A percentile compares a stretch with the other conserved stretches of the same genome.
phyloP scores from a whole-genome alignment of 164 flowering plant species.

The Hamamelis virginiana region DNA sequence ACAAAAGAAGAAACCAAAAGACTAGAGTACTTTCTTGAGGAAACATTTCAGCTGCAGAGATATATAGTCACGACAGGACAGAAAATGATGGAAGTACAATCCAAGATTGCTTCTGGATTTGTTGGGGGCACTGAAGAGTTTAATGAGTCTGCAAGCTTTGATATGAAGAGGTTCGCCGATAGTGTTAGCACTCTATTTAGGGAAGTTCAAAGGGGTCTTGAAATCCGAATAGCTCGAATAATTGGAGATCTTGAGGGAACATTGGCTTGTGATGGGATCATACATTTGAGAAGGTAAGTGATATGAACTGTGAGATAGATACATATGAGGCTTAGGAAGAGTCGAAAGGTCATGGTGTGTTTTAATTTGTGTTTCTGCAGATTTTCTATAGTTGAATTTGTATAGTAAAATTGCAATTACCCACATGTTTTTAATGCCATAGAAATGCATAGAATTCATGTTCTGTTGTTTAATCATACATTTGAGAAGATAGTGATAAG shows the following conservation, averaged over 20 bases:
- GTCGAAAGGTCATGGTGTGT: not conserved
- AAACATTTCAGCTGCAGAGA: constrained; percentile 89
- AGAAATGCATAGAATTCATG: constrained; percentile 4
- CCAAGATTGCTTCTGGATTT: constrained; percentile 56
- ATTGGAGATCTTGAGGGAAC: constrained; percentile 92
- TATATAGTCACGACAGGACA: constrained; percentile 93
- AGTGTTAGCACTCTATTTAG: constrained; percentile 48
- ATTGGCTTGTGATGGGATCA: constrained; percentile 76
- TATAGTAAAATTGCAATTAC: not conserved
- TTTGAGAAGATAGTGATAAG: constrained; percentile 21
- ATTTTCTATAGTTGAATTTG: constrained; percentile 5
- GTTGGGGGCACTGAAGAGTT: constrained; percentile 35
- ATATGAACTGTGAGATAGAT: not conserved
- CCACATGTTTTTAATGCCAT: not conserved
- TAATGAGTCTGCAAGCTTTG: constrained; percentile 40
- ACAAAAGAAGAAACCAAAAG: constrained; percentile 47
- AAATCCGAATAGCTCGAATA: constrained; percentile 67
- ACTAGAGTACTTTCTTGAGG: constrained; percentile 70
- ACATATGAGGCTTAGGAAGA: not conserved
- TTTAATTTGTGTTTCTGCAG: not conserved
- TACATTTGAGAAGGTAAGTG: constrained; percentile 22
- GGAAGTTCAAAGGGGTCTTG: constrained; percentile 88
- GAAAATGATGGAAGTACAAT: constrained; percentile 67
- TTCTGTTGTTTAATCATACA: constrained; percentile 21
- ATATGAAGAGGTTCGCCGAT: constrained; percentile 64